Evolutionary conservation across 768 basidiomycete species (phyloP), one percentile per base, ranked within the genome.

Genomic region (Suillus luteus): DNA sequence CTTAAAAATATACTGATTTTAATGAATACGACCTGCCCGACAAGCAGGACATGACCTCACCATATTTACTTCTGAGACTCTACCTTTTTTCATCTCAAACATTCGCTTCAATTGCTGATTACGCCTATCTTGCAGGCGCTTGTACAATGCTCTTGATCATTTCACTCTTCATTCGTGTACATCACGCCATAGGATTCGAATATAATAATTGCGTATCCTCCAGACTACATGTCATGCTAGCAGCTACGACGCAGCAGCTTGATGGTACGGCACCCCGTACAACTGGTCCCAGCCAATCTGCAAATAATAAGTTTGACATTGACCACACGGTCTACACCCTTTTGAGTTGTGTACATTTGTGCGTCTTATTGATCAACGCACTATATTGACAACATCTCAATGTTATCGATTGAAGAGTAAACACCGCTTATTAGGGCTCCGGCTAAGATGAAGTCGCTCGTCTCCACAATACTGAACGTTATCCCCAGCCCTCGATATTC

Each of bases 1-100:
- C 64, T 46, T 60, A 67, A 69, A 72, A 70, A 59, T 38, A 67
- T 46, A 66, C 70, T 72, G 71, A 72, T 71, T 73, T 71, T 73
- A 73, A 72, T 73, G 72, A 73, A 67, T 72, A 71, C 65, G 72
- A 73, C 70, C 67, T 68, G 72, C 68, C 24, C 63, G 63, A 72
- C 59, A 71, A 61, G 67, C 62, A 44, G 48, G 67, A 66, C 19
- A 66, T 67, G 67, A 67, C 59, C 67, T 57, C 40, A 59, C 41
- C 49, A 33, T 49, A 11, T 54, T 54, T 54, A 15, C 14, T 55
- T 61, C 58, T 67, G 66, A 67, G 66, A 65, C 66, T 31, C 17
- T n/a, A 6, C 24, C 2, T 10, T 27, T 41, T 38, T 24, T 55
- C 1, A 27, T 41, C 27, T 27, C 2, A 9, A 19, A 10, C 5